phyloP scores from a whole-genome alignment of 148 eudicot species.

The Spergularia bocconei region DNA sequence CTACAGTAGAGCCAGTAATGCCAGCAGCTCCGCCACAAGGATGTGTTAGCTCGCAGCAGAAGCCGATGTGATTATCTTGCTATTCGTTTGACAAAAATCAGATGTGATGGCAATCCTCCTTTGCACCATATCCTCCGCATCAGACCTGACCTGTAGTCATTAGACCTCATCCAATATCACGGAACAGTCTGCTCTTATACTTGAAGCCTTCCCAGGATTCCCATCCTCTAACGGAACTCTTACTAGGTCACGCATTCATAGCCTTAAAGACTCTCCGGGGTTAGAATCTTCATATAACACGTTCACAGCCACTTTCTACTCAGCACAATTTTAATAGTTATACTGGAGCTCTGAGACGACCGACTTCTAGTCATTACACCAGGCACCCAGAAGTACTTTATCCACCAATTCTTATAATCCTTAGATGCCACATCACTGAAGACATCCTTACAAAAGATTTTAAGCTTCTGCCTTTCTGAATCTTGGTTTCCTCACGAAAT shows the following conservation, averaged over 20 bases:
- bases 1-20: no score
- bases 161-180: not conserved
- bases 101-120: no score
- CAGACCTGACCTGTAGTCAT: not conserved
- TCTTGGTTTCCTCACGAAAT: not conserved
- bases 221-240: not conserved
- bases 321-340: no score
- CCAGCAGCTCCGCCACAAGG: no score
- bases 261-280: not conserved
- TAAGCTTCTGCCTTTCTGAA: no score
- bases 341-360: not conserved
- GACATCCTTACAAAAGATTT: no score
- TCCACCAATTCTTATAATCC: not conserved
- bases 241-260: not conserved
- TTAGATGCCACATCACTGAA: not conserved
- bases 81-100: no score
- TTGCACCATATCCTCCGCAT: no score
- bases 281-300: no score
- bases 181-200: not conserved
- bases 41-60: no score
- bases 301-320: not conserved
- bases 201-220: not conserved
- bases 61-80: no score
- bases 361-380: not conserved
- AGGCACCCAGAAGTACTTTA: not conserved